phyloP scores from a whole-genome alignment of 768 basidiomycete species.

The Suillus bovinus region DNA sequence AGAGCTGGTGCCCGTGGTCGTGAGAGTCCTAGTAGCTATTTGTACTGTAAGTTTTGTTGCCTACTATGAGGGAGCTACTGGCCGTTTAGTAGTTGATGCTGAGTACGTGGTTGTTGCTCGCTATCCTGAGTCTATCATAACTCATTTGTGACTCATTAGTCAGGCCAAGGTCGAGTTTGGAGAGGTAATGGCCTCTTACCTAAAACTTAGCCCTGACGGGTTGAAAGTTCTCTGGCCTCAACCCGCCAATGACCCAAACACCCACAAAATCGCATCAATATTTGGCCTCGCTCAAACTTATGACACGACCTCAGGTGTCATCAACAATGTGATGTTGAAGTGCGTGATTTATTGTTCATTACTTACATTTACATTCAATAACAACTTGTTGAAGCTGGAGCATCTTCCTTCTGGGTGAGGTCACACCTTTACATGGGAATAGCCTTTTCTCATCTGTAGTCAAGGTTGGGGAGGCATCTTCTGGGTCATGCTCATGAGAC shows the following conservation, averaged over 20 bases:
- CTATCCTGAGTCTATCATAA: too few relatives aligned
- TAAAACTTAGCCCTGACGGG: slow-evolving; percentile 48
- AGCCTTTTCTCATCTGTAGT: not conserved
- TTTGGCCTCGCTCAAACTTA: slow-evolving; percentile 48
- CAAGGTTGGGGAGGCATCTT: slow-evolving; percentile 33
- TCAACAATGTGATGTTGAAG: slow-evolving; percentile 53
- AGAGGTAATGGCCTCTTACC: slow-evolving; percentile 40
- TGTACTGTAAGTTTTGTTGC: slow-evolving; percentile 19
- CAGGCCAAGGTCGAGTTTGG: slow-evolving; percentile 54
- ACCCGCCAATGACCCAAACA: slow-evolving; percentile 47
- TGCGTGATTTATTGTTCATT: slow-evolving; percentile 8
- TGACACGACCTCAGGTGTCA: slow-evolving; percentile 45
- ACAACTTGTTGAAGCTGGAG: slow-evolving; percentile 38
- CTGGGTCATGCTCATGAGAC: slow-evolving; percentile 32
- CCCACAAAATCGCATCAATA: slow-evolving; percentile 56
- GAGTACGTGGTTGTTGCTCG: slow-evolving; percentile 38
- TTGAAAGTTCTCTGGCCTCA: slow-evolving; percentile 57
- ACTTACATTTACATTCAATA: not conserved
- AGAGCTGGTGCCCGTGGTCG: too few relatives aligned
- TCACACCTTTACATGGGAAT: not conserved
- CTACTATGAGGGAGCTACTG: slow-evolving; percentile 57
- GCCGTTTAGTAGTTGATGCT: slow-evolving; percentile 63
- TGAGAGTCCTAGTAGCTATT: too few relatives aligned
- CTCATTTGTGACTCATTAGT: slow-evolving; percentile 21
- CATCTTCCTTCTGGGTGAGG: slow-evolving; percentile 46